These are phyloP conservation scores for Echinosophora koreensis DNA, from an alignment of 306 rosid species.

Conservation along the genomic window DNA sequence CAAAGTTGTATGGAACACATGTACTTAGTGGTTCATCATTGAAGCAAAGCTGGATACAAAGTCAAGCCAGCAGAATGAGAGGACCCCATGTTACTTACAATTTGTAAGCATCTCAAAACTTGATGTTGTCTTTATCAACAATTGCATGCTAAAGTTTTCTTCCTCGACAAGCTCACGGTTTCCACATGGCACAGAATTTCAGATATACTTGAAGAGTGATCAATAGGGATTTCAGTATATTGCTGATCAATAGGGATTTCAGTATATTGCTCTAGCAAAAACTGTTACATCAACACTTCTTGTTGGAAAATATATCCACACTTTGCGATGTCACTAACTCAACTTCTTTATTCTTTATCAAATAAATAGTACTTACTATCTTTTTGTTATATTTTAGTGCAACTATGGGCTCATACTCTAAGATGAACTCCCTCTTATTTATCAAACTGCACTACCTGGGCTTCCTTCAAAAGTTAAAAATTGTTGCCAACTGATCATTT, in stretches of 20 bases:
- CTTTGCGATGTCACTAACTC: neutral
- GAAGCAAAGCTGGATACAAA: constrained; percentile 20
- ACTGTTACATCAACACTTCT: neutral
- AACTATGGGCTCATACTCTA: constrained; percentile 2
- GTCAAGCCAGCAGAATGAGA: constrained; percentile 17
- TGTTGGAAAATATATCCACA: neutral
- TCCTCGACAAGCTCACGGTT: constrained; percentile 19
- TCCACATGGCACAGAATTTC: constrained; percentile 11
- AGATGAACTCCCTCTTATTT: neutral
- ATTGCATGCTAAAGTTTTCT: constrained; percentile 26
- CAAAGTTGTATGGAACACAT: neutral
- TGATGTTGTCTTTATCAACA: constrained; percentile 10
- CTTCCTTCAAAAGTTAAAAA: too few species aligned
- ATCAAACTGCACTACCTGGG: neutral
- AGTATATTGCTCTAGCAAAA: neutral
- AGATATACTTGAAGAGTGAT: constrained; percentile 7
- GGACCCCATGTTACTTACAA: constrained; percentile 14
- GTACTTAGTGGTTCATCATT: neutral
- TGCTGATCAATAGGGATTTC: neutral
- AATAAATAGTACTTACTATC: neutral
- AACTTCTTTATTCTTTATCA: constrained; percentile 2
- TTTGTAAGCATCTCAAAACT: constrained; percentile 24
- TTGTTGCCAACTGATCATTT: neutral
- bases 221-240: neutral
- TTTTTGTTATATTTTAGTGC: constrained; percentile 28